Conservation (phyloP, 2,329 filamentous ascomycete species). For the Epichloe elymi region DNA sequence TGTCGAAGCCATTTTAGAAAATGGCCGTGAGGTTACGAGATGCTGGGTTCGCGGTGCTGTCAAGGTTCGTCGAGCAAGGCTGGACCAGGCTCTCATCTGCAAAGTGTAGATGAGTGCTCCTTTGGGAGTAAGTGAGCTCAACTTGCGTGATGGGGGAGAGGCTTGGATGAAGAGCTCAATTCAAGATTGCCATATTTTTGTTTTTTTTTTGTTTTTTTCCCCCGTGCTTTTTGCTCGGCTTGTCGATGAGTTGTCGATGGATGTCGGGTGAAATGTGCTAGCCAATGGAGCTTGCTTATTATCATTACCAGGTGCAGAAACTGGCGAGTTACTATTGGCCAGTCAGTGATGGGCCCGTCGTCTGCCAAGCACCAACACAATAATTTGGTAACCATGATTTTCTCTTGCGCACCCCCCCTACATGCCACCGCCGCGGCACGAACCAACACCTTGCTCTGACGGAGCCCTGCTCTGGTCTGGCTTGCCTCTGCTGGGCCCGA, state of each 20-base stretch:
- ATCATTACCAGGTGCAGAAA: neutral
- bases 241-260: no score
- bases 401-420: no score
- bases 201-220: neutral
- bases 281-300: conserved; percentile 4
- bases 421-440: no score
- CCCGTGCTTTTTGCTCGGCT: neutral
- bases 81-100: conserved; percentile 8
- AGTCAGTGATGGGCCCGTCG: neutral
- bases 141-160: no score
- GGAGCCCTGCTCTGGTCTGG: no score
- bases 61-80: conserved; percentile 1
- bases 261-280: neutral
- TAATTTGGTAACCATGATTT: no score
- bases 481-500: no score
- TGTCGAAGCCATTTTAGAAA: conserved; percentile 7
- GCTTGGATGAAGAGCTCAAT: neutral
- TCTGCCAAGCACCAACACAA: no score
- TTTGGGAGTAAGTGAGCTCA: no score
- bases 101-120: neutral
- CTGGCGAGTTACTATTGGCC: conserved; percentile 3
- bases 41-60: neutral
- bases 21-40: neutral
- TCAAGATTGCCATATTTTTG: neutral
- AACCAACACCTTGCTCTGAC: no score